Conservation (phyloP, 2,329 filamentous ascomycete genomes). For the Gaeumannomyces sp. region DNA sequence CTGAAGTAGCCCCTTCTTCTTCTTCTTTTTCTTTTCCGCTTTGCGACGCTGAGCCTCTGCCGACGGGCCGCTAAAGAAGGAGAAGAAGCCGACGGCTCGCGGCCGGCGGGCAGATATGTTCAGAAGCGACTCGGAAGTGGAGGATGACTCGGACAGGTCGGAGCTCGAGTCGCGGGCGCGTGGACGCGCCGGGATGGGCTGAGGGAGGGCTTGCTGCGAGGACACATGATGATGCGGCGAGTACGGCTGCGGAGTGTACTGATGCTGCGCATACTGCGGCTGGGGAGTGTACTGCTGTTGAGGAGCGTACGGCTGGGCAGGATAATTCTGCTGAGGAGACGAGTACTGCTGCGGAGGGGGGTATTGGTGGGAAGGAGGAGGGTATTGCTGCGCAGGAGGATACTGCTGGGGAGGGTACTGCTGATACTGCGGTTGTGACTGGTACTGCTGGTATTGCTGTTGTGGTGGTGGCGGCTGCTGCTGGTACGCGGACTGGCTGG, state of each 20-base stretch:
- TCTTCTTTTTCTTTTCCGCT: conserved; percentile 27
- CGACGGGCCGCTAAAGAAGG: conserved; percentile 24
- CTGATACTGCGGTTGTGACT: background rate
- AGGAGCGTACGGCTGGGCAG: background rate
- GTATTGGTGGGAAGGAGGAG: background rate
- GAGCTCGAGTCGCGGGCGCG: conserved; percentile 22
- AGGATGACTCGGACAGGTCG: conserved; percentile 22
- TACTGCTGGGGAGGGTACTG: background rate
- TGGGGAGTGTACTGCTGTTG: background rate
- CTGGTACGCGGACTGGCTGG: background rate
- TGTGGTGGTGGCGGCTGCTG: background rate
- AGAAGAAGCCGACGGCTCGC: conserved; percentile 25
- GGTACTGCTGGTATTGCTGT: conserved; percentile 1
- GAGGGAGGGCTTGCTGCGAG: conserved; percentile 9
- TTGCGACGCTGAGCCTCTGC: conserved; percentile 18
- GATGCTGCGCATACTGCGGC: conserved; percentile 3
- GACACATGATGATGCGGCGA: conserved; percentile 5
- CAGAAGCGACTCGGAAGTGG: conserved; percentile 27
- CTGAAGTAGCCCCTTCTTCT: conserved; percentile 39
- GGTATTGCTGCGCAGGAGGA: conserved; percentile 2
- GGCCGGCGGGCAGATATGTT: conserved; percentile 27
- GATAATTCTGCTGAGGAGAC: background rate
- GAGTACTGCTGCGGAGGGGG: background rate
- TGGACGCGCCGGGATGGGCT: conserved; percentile 14
- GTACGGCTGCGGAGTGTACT: conserved; percentile 1